Evolutionary conservation across 108 stramenopile genomes (phyloP).

Genomic region (Aurantiochytrium sp.): DNA sequence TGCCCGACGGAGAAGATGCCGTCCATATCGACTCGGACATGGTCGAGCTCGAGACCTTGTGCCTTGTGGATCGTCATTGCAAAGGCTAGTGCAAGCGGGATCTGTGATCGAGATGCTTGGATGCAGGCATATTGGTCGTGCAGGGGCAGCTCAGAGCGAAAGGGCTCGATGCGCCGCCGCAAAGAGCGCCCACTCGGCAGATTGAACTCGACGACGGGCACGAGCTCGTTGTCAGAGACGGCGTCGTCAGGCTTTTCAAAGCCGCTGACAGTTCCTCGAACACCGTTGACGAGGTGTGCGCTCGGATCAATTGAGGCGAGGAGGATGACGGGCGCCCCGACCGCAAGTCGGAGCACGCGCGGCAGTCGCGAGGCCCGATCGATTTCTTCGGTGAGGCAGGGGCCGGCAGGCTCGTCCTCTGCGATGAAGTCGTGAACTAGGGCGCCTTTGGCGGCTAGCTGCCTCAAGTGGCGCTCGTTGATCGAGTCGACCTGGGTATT

Average conservation of each 20-base stretch:
- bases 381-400: background rate
- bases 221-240: background rate
- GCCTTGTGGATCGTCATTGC: conserved; percentile 16
- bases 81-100: background rate
- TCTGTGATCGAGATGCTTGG: background rate
- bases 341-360: background rate
- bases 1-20: background rate
- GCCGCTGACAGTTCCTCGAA: background rate
- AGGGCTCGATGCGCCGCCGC: background rate
- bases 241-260: background rate
- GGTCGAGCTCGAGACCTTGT: background rate
- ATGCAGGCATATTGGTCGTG: background rate
- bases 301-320: background rate
- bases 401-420: background rate
- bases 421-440: background rate
- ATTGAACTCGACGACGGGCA: background rate
- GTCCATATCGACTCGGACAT: background rate
- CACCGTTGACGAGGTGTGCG: background rate
- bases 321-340: background rate
- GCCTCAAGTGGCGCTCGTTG: background rate
- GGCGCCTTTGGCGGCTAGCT: background rate
- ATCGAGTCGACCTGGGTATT: background rate
- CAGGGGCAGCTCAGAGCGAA: background rate
- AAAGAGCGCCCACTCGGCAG: background rate
- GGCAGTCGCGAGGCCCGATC: background rate